Percentiles rank a stretch among this genome's conserved stretches.
These are phyloP conservation scores for Westerdykella sp. DNA, from an alignment of 2,329 filamentous ascomycete genomes.

Conservation along the genomic window DNA sequence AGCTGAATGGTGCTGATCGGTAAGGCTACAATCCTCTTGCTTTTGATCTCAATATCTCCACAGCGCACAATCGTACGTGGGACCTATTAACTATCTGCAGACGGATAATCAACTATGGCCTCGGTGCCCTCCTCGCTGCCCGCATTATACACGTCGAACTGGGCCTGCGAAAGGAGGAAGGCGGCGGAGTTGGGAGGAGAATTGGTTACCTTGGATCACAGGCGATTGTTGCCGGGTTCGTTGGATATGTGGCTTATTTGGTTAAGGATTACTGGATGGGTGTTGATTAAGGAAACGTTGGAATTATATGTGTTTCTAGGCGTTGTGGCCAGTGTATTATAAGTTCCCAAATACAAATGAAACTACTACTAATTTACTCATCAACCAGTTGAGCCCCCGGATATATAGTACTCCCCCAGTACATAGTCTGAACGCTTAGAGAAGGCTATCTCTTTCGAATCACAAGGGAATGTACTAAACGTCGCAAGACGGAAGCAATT, in stretches of 20 bases:
- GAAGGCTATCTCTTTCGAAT: no score
- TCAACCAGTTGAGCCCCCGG: no score
- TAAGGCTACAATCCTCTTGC: conserved; percentile 3
- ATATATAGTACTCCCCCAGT: no score
- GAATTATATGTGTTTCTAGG: neutral
- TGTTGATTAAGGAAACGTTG: neutral
- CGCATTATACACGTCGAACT: conserved; percentile 38
- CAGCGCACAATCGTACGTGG: no score
- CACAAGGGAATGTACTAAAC: no score
- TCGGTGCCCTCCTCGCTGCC: conserved; percentile 36
- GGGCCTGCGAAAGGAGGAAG: conserved; percentile 28
- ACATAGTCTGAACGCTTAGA: no score
- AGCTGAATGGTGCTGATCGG: conserved; percentile 42
- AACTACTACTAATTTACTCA: no score
- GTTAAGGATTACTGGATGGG: conserved; percentile 25
- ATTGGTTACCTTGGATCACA: conserved; percentile 30
- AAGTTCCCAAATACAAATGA: no score
- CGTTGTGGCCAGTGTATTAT: no score
- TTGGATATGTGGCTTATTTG: conserved; percentile 28
- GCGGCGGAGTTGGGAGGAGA: conserved; percentile 17
- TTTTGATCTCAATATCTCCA: neutral
- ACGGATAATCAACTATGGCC: conserved; percentile 28
- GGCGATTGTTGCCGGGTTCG: conserved; percentile 19
- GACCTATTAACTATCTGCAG: no score
- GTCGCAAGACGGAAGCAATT: no score